A percentile compares a stretch with the other conserved stretches of the same genome.
Evolutionary conservation across 768 basidiomycete species (phyloP).

Genomic region (Amanita thiersii): DNA sequence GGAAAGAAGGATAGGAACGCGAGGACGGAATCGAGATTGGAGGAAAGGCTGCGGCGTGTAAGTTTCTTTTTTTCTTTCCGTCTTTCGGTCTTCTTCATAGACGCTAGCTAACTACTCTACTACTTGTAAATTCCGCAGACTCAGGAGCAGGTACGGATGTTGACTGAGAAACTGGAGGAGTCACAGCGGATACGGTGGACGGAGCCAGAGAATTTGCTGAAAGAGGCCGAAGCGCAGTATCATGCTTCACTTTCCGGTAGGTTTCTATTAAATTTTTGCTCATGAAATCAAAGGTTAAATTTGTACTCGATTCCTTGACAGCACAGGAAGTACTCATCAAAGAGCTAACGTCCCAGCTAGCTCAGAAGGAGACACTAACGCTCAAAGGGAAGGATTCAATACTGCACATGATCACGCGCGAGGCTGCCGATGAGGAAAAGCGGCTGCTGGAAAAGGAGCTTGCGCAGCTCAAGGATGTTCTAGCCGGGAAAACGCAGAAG

Average conservation of each 20-base stretch:
- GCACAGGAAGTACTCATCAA: conserved; percentile 51
- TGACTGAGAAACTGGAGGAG: conserved; percentile 53
- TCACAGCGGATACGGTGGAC: conserved; percentile 49
- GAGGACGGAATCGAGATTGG: conserved; percentile 4
- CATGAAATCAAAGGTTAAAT: conserved; percentile 1
- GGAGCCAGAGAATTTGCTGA: conserved; percentile 53
- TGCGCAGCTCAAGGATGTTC: conserved; percentile 28
- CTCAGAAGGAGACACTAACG: conserved; percentile 47
- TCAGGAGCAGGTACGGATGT: conserved; percentile 32
- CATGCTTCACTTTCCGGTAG: conserved; percentile 47
- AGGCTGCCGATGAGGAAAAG: conserved; percentile 66
- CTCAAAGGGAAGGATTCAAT: conserved; percentile 39
- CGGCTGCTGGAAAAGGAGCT: conserved; percentile 41
- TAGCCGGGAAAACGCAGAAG: conserved; percentile 33
- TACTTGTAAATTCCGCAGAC: conserved; percentile 27
- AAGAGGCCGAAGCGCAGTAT: conserved; percentile 40
- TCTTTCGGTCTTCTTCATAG: neutral
- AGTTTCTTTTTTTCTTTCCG: too few species aligned
- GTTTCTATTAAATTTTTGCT: conserved; percentile 9
- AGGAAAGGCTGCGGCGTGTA: conserved; percentile 4
- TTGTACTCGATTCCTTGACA: conserved; percentile 18
- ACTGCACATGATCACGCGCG: conserved; percentile 64
- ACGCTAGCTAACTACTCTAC: neutral
- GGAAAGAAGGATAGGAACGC: conserved; percentile 8
- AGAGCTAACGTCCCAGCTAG: conserved; percentile 46